Percentiles rank a stretch among this genome's conserved stretches.
Conservation (phyloP, 2,329 filamentous ascomycete species). For the Emydomyces testavorans region DNA sequence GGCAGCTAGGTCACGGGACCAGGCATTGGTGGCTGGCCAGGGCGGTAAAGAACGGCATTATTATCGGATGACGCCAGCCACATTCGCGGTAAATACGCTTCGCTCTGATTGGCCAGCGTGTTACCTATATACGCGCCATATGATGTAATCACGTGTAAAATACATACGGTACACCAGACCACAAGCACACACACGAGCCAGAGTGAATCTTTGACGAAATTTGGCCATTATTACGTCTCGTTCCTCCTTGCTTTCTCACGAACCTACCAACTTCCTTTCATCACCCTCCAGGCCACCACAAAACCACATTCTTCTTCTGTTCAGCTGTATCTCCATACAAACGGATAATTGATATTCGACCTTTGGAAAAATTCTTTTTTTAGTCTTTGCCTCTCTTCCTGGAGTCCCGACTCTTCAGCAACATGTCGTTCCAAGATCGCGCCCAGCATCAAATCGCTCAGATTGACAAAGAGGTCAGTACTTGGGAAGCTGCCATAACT, state of each 20-base stretch:
- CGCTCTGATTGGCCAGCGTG: neutral
- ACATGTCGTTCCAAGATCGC: constrained; percentile 45
- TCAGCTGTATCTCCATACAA: neutral
- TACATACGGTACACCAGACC: constrained; percentile 7
- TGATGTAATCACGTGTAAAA: constrained; percentile 7
- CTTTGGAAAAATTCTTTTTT: neutral
- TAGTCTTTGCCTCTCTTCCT: neutral
- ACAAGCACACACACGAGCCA: constrained; percentile 9
- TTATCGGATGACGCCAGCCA: neutral
- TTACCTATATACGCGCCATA: neutral
- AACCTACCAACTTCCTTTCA: constrained; percentile 6
- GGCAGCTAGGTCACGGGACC: constrained; percentile 10
- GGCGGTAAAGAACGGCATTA: constrained; percentile 2
- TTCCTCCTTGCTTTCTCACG: constrained; percentile 5
- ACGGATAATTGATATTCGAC: neutral
- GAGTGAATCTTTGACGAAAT: constrained; percentile 9
- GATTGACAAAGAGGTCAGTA: constrained; percentile 56
- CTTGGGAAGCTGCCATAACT: neutral
- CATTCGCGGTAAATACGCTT: neutral
- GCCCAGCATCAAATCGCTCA: constrained; percentile 53
- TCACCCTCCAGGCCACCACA: constrained; percentile 6
- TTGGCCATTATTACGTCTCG: constrained; percentile 12
- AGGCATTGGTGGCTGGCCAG: constrained; percentile 3
- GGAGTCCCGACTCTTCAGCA: constrained; percentile 1
- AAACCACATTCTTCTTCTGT: neutral